phyloP scores from a whole-genome alignment of 2,329 filamentous ascomycete species.

The Lecanosticta acicola region DNA sequence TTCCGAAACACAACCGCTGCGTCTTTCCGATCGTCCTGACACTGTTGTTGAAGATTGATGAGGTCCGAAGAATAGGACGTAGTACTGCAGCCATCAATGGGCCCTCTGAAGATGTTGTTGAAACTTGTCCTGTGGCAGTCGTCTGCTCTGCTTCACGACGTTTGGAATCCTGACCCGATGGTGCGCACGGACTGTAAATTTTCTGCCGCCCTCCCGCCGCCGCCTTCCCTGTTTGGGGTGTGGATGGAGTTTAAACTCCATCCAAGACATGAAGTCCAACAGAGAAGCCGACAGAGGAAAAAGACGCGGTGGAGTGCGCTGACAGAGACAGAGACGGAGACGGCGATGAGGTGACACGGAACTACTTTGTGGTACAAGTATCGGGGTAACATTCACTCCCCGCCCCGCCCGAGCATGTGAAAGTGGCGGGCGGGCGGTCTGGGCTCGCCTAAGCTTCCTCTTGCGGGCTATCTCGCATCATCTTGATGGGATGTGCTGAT shows the following conservation, averaged over 20 bases:
- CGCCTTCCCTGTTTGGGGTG: not conserved
- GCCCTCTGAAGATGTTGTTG: slow-evolving; percentile 3
- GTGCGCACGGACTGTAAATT: slow-evolving; percentile 3
- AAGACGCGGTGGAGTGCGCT: not conserved
- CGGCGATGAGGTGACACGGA: too few species aligned
- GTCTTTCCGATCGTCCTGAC: not conserved
- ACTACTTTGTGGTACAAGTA: too few species aligned
- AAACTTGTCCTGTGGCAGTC: not conserved
- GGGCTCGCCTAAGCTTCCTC: not conserved
- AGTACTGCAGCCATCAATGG: slow-evolving; percentile 1
- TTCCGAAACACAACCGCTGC: slow-evolving; percentile 6
- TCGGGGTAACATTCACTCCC: not conserved
- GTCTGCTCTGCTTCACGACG: slow-evolving; percentile 1
- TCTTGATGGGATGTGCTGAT: not conserved
- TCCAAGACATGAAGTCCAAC: not conserved
- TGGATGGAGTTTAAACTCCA: not conserved
- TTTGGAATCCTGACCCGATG: not conserved
- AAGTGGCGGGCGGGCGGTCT: not conserved
- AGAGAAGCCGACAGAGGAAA: not conserved
- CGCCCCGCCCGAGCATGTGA: not conserved
- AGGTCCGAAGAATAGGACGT: not conserved
- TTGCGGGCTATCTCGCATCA: not conserved
- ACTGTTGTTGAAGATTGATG: not conserved
- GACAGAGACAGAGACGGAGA: too few species aligned
- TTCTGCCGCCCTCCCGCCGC: not conserved